Evolutionary conservation across 192 early-diverging fungal species (phyloP), one percentile per base, ranked within the genome.

Genomic region (Diversispora eburnea): DNA sequence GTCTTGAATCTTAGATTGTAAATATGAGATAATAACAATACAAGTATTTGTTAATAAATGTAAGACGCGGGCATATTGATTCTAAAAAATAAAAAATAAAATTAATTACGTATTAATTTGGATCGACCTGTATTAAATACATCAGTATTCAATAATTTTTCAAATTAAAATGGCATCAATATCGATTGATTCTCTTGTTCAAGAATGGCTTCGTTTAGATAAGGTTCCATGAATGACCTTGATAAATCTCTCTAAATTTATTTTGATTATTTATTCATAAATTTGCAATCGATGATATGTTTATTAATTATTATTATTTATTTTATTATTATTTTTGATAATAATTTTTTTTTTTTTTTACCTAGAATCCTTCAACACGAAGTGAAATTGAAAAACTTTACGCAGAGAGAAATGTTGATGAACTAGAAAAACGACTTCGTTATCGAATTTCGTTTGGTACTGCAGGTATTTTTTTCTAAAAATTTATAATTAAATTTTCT

Each of bases 371-470:
- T 51, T 79, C 77, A 55, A 91, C 89, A 2, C 84, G 88, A 7
- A 75, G 78, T 49, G 85, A 89, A 73, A 92, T 92, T 67, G 46
- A 79, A 39, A 51, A 67, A 20, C 80, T 90, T 17, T 67, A 82
- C 47, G 78, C 80, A 12, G 58, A 80, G 19, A 81, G 84, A 61
- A 77, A 89, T 75, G 72, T 71, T 20, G 67, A 74, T 0, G 87
- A 88, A 59, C 77, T 92, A 10, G 77, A 85, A 67, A 78, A 78
- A 39, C 81, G 83, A n/a, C 84, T 92, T 22, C 76, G 83, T 12
- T 67, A 86, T 51, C 80, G 84, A 42, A 90, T 95, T 73, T 88
- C 93, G 80, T 95, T 94, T 76, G 94, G 94, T 47, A 95, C 94
- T 4, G 91, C 94, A 25, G 92, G 87, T 87, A 80, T 25, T 39